Evolutionary conservation across 257 asterid species (phyloP), one percentile per base, ranked within the genome.

Genomic region (Cynanchum wilfordii): DNA sequence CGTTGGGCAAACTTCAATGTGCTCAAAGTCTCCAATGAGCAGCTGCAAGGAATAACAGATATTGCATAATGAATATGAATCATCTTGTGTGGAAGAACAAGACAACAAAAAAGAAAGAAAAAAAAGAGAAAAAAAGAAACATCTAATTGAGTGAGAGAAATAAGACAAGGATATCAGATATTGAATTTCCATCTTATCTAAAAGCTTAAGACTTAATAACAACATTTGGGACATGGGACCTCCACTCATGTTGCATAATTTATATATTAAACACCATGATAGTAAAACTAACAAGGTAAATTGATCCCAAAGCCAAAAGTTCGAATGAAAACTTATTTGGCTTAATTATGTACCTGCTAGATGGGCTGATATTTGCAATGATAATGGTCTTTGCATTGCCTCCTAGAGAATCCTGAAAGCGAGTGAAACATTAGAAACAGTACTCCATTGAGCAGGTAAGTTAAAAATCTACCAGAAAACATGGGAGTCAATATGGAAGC

Each of bases 321-420:
- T 38, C 27, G n/a, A 52, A 54, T 67, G 33, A 60, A 65, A 59
- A 62, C 40, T 30, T 22, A 51, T 10, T 66, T 49, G 64, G 62
- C 52, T 49, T 36, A 58, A 71, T 44, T 42, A 78, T 87, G 76
- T 45, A 92, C 98, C 96, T 55, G 81, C 67, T 85, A 73, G 99
- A 88, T 45, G 99, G 99, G 79, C 96, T 95, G 56, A 95, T 87
- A 77, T 95, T 95, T 58, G 99, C 99, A 33, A 95, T 90, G 73
- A 95, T 95, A 71, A 81, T 84, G 83, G 99, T 95, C 83, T 95
- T 95, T 75, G 98, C 96, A 86, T 95, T 95, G 81, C 99, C 99
- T 66, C 99, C 99, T 62, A 95, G 79, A 11, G 99, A 95, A 62
- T 95, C 99, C 98, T 92, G 88, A 56, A 78, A 54, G 76, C 79